Percentiles rank a stretch among this genome's conserved stretches.
phyloP scores from a whole-genome alignment of 306 rosid genomes.

The Quercus glauca region DNA sequence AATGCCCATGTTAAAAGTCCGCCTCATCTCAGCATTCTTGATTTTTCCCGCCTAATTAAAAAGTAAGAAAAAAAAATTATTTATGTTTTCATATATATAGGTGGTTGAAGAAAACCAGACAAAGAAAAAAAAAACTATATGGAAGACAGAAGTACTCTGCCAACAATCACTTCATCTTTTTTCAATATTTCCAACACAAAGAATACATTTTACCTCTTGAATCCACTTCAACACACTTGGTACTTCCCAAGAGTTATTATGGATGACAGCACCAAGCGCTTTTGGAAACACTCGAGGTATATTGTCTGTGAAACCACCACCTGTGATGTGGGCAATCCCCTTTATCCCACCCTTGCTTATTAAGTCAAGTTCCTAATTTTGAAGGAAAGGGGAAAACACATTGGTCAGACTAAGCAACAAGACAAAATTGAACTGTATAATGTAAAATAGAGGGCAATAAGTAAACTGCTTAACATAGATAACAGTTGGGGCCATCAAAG shows the following conservation, averaged over 20 bases:
- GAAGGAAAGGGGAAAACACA: neutral
- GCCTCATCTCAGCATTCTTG: constrained; percentile 70
- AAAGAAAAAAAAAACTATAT: neutral
- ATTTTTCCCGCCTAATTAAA: constrained; percentile 65
- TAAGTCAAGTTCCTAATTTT: constrained; percentile 68
- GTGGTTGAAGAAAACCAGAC: neutral
- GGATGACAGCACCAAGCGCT: constrained; percentile 70
- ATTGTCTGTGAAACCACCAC: constrained; percentile 91
- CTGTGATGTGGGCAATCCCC: constrained; percentile 86
- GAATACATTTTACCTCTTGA: constrained; percentile 59
- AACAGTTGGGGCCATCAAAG: constrained; percentile 84
- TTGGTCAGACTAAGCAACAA: neutral
- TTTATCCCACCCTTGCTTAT: constrained; percentile 78
- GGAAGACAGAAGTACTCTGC: neutral
- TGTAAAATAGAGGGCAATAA: neutral
- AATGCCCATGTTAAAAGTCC: constrained; percentile 89
- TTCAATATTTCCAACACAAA: neutral
- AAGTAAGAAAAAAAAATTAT: neutral
- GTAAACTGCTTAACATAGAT: constrained; percentile 86
- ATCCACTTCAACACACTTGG: constrained; percentile 80
- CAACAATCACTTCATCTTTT: neutral
- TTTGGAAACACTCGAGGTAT: constrained; percentile 86
- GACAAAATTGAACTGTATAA: neutral
- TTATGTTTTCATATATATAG: neutral
- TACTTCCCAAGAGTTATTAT: constrained; percentile 67